Percentiles rank a stretch among this genome's conserved stretches.
Evolutionary conservation across 139 green algal genomes (phyloP).

Genomic region (Limnomonas spitsbergensis): DNA sequence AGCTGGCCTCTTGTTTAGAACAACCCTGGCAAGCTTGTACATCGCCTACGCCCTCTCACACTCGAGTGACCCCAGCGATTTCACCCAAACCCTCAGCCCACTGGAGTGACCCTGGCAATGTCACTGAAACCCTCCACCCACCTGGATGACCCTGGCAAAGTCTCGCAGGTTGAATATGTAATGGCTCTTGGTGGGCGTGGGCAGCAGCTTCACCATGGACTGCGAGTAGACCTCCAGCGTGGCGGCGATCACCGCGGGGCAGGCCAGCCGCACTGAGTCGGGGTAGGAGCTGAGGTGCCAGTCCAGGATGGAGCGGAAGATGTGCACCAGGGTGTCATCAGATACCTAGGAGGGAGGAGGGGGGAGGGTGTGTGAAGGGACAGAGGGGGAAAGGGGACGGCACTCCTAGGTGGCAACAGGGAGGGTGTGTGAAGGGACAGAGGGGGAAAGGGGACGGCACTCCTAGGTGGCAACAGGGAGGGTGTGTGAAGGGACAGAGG

Average conservation of each 20-base stretch:
- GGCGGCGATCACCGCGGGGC: conserved; percentile 20
- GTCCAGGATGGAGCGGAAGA: conserved; percentile 74
- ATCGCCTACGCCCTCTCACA: too few relatives aligned
- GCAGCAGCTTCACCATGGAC: conserved; percentile 64
- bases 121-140: conserved; percentile 1
- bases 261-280: conserved; percentile 8
- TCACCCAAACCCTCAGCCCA: too few relatives aligned
- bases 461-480: too few relatives aligned
- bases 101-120: too few relatives aligned
- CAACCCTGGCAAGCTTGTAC: too few relatives aligned
- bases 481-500: too few relatives aligned
- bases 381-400: too few relatives aligned
- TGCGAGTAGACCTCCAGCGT: conserved; percentile 68
- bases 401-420: too few relatives aligned
- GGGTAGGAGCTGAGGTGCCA: conserved; percentile 64
- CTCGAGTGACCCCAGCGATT: too few relatives aligned
- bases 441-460: too few relatives aligned
- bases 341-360: conserved; percentile 37
- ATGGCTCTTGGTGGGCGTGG: conserved; percentile 75
- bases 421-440: too few relatives aligned
- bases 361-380: neutral
- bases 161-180: conserved; percentile 84
- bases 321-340: conserved; percentile 57
- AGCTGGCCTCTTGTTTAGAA: too few relatives aligned
- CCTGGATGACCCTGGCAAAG: conserved; percentile 73